These are phyloP conservation scores for Vachellia pachyceras DNA, from an alignment of 306 rosid species.

Conservation along the genomic window DNA sequence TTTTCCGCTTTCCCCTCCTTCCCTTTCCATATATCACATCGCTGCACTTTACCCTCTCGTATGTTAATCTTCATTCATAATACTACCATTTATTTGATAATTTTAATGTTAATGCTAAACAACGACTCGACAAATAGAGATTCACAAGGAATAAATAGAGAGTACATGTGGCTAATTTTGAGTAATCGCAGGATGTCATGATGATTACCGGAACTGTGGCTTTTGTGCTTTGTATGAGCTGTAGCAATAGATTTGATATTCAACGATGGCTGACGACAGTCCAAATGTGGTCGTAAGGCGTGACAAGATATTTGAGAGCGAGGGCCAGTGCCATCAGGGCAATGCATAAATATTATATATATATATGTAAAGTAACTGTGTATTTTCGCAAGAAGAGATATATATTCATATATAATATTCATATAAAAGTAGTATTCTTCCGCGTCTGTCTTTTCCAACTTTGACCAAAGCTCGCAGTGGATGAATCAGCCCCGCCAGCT, in stretches of 20 bases:
- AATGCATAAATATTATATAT: neutral
- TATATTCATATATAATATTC: neutral
- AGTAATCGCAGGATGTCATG: too few relatives aligned
- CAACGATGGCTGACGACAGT: neutral
- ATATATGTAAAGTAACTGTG: neutral
- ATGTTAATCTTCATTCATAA: neutral
- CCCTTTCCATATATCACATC: neutral
- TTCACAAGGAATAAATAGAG: too few relatives aligned
- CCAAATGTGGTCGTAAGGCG: constrained; percentile 14
- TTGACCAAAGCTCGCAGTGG: constrained; percentile 46
- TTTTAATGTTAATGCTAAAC: neutral
- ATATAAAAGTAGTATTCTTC: constrained; percentile 27
- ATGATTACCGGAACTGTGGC: too few relatives aligned
- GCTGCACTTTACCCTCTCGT: neutral
- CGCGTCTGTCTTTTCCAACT: constrained; percentile 52
- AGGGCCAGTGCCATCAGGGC: constrained; percentile 1
- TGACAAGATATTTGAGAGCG: neutral
- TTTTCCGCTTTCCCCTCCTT: neutral
- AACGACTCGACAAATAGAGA: neutral
- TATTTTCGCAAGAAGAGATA: constrained; percentile 40
- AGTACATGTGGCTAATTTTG: too few relatives aligned
- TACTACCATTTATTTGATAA: too few relatives aligned
- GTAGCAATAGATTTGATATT: neutral
- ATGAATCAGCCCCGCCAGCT: constrained; percentile 57
- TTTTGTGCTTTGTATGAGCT: neutral